These are phyloP conservation scores for Zoysia japonica DNA, from an alignment of 176 grass and related monocot species.

Conservation along the genomic window DNA sequence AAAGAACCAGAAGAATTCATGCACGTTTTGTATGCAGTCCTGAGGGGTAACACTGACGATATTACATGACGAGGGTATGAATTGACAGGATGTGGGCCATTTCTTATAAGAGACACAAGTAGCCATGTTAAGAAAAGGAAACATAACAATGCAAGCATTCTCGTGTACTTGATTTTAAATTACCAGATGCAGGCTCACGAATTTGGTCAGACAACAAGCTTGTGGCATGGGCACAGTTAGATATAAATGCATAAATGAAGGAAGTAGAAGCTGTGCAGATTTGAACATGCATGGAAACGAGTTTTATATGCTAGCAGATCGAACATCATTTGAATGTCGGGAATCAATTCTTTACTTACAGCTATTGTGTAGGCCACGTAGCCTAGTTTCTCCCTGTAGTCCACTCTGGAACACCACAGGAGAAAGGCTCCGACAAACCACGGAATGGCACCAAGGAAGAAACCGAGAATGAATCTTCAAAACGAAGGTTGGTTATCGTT, in stretches of 20 bases:
- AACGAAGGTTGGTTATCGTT: neutral
- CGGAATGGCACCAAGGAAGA: constrained; percentile 82
- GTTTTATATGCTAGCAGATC: constrained; percentile 8
- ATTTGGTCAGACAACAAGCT: constrained; percentile 1
- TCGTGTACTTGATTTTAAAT: neutral
- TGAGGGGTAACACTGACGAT: neutral
- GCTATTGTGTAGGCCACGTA: constrained; percentile 77
- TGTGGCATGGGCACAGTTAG: neutral
- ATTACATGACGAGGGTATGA: neutral
- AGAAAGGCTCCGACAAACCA: constrained; percentile 90
- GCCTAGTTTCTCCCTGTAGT: constrained; percentile 82
- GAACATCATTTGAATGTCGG: neutral
- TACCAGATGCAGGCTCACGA: neutral
- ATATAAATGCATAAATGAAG: neutral
- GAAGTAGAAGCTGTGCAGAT: constrained; percentile 9
- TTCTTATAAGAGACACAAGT: constrained; percentile 12
- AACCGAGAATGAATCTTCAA: constrained; percentile 82
- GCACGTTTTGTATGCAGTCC: constrained; percentile 11
- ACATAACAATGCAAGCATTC: neutral
- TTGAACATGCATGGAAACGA: neutral
- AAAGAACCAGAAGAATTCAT: neutral
- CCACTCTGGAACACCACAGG: constrained; percentile 60
- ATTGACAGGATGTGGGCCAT: neutral
- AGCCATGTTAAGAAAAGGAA: neutral
- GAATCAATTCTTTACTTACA: constrained; percentile 48